Evolutionary conservation across 768 basidiomycete genomes (phyloP).

Genomic region (Auricularia sp.): DNA sequence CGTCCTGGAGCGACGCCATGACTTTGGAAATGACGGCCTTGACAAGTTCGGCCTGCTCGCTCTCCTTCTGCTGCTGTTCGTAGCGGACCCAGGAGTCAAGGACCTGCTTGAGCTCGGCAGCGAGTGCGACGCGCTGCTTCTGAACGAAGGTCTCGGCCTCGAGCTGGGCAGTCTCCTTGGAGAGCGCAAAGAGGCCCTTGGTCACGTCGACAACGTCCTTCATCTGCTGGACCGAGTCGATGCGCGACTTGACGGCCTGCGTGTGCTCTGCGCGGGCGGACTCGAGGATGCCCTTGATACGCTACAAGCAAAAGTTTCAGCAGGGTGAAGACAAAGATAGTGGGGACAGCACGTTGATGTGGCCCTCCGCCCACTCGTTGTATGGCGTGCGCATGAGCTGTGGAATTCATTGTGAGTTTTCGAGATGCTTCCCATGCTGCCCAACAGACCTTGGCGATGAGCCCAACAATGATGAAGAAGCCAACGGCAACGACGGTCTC

Average conservation of each 20-base stretch:
- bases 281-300: slow-evolving; percentile 74
- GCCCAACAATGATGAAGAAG: slow-evolving; percentile 71
- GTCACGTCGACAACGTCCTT: slow-evolving; percentile 93
- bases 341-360: slow-evolving; percentile 44
- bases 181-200: slow-evolving; percentile 79
- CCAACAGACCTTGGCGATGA: slow-evolving; percentile 58
- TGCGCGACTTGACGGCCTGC: slow-evolving; percentile 85
- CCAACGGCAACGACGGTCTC: slow-evolving; percentile 85
- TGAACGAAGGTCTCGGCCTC: slow-evolving; percentile 87
- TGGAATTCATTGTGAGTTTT: not conserved
- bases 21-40: slow-evolving; percentile 85
- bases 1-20: slow-evolving; percentile 69
- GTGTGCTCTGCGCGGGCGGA: slow-evolving; percentile 83
- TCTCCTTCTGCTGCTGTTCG: slow-evolving; percentile 95
- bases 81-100: slow-evolving; percentile 97
- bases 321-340: not conserved
- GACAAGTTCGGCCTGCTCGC: slow-evolving; percentile 87
- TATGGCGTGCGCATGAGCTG: slow-evolving; percentile 81
- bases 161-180: slow-evolving; percentile 91
- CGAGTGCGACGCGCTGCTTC: slow-evolving; percentile 77
- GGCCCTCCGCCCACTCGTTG: slow-evolving; percentile 81
- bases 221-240: slow-evolving; percentile 84
- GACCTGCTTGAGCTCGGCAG: slow-evolving; percentile 84
- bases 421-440: not conserved
- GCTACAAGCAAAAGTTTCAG: slow-evolving; percentile 18